Base-by-base conservation (phyloP, 441 rosid species). In the Corymbia citriodora region DNA sequence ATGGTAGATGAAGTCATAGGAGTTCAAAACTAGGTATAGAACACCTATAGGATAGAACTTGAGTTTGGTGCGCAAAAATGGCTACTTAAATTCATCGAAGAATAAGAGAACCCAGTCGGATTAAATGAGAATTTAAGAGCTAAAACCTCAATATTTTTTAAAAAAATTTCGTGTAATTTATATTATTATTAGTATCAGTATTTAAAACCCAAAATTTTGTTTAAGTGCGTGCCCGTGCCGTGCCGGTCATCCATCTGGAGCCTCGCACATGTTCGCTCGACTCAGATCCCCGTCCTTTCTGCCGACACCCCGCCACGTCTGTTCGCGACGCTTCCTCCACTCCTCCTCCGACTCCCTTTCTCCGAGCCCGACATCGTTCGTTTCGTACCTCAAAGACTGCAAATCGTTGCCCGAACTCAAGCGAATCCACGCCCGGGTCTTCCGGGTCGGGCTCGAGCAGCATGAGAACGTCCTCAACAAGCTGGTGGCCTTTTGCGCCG, bases 381-480 rank as follows among this genome's bases (percentile, higher is more conserved):
- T 94, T 52, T 92, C 55, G 87, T 92, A 92, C 63, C 94, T 93
- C 89, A 89, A 90, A 88, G 89, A 63, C 88, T 93, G 94, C 94
- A 87, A 55, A 89, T 91, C 96, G 13, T 89, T 90, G 83, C 31
- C 59, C 86, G 93, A 93, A 3, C 93, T 93, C 89, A 91, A 91
- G 89, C 94, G 92, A 90, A 92, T 94, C 70, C 95, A 92, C 16
- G 94, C 92, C 88, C 94, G 89, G 87, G 91, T 92, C 61, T 93
- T 93, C 91, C 93, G 90, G 70, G 61, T 55, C 68, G 92, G 94
- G 8, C 94, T 95, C 87, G 93, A 93, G 59, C 94, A 89, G 55
- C 89, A 87, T 90, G 65, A 50, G 27, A 90, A 92, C 55, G 85
- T 91, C 72, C 91, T 93, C 85, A 88, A 89, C 90, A 95, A 94